Evolutionary conservation across 2,329 filamentous ascomycete species (phyloP).

Genomic region (Cordyceps militaris): DNA sequence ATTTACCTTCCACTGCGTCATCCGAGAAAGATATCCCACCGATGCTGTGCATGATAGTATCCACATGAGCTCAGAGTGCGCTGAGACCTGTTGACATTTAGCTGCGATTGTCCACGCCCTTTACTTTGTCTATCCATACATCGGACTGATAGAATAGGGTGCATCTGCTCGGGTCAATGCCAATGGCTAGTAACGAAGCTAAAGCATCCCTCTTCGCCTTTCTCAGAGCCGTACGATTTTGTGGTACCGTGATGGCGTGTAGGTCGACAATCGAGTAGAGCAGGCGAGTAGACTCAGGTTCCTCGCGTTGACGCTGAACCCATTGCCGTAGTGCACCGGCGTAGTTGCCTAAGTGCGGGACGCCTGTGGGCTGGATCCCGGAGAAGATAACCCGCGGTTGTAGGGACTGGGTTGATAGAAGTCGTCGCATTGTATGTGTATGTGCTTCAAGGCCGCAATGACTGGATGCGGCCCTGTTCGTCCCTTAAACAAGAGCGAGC

Average conservation of each 20-base stretch:
- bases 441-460: background rate
- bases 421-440: conserved; percentile 8
- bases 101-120: background rate
- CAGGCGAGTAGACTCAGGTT: conserved; percentile 50
- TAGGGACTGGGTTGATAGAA: conserved; percentile 3
- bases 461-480: no score
- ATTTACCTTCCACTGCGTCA: conserved; percentile 96
- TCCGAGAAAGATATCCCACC: conserved; percentile 89
- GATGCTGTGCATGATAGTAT: conserved; percentile 86
- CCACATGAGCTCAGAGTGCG: conserved; percentile 93
- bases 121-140: conserved; percentile 37
- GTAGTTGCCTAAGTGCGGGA: conserved; percentile 94
- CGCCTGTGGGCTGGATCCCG: conserved; percentile 91
- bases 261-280: conserved; percentile 88
- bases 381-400: conserved; percentile 65
- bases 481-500: no score
- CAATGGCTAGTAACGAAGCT: conserved; percentile 75
- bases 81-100: conserved; percentile 43
- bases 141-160: conserved; percentile 77
- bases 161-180: conserved; percentile 68
- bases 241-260: conserved; percentile 80
- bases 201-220: conserved; percentile 66
- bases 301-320: conserved; percentile 66
- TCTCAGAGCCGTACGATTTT: conserved; percentile 54
- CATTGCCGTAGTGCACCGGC: conserved; percentile 83